Base-by-base conservation (phyloP, 768 basidiomycete species). In the Lactifluus subvellereus region DNA sequence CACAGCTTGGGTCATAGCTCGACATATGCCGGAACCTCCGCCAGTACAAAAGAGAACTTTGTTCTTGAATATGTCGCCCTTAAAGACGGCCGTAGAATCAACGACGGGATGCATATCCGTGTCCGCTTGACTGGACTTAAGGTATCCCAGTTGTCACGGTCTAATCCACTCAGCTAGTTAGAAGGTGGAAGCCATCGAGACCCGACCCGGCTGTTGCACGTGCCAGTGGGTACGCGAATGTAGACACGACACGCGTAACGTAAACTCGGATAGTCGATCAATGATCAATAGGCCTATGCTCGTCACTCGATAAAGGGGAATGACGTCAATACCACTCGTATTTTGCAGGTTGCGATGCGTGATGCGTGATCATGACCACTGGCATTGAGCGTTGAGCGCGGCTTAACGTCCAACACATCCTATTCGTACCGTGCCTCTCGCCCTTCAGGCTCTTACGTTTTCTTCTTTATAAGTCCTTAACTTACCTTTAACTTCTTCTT, bases 41-140 rank as follows among this genome's bases (percentile, higher is more conserved):
- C 94, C 94, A 0, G 94, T 96, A 75, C 89, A 93, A 75, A 92
- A 90, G 4, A 91, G 77, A 22, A 95, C 91, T 72, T 95, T 97
- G 64, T 89, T 93, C 66, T 86, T 84, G 84, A 96, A 96, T 35
- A 98, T 80, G 66, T 90, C 87, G 1, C 76, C 71, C 68, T 84
- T 86, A 81, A 96, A 98, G 59, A 89, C 77, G 47, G 81, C 69
- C 0, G 78, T 80, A 0, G 88, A 89, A 62, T 78, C 75, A 33
- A 76, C 75, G 20, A 80, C 70, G 0, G 86, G 81, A 30, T 77
- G 74, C 32, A 80, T 73, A 56, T 81, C 74, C 32, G 27, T 6
- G 27, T 72, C 70, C 62, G 68, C 60, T 14, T 78, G 71, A 8
- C 82, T 67, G 83, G 82, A 81, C 37, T 4, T 37, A 54, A 50